Evolutionary conservation across 1,284 basidiomycete species (phyloP).

Genomic region (Ceratobasidium sp.): DNA sequence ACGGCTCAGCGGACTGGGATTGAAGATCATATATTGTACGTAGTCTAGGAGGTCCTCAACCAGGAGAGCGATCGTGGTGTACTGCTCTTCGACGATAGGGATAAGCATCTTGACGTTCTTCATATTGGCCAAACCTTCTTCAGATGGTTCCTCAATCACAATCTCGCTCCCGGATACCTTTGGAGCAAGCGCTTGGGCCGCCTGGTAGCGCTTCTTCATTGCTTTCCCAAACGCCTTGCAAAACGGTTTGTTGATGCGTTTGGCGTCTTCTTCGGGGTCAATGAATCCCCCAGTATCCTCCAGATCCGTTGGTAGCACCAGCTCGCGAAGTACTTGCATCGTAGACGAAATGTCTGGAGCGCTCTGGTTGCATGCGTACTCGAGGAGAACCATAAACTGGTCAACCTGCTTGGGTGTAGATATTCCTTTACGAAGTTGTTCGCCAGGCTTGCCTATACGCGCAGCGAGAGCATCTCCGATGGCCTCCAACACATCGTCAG

Average conservation of each 20-base stretch:
- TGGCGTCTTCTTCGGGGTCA: not conserved
- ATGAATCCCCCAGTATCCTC: conserved; percentile 4
- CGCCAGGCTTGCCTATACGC: not conserved
- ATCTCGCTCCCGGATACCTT: not conserved
- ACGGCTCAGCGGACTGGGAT: conserved; percentile 15
- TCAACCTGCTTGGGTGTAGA: conserved; percentile 22
- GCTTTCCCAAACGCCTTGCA: not conserved
- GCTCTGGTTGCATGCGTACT: conserved; percentile 1
- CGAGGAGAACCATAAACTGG: conserved; percentile 5
- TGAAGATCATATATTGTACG: conserved; percentile 2
- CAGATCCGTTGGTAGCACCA: conserved; percentile 9
- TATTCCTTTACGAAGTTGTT: conserved; percentile 26
- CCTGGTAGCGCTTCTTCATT: conserved; percentile 3
- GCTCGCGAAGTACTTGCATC: conserved; percentile 20
- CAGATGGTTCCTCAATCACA: conserved; percentile 10
- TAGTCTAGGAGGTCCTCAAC: conserved; percentile 13
- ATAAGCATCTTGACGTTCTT: conserved; percentile 20
- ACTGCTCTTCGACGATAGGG: conserved; percentile 16
- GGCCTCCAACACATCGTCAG: not conserved
- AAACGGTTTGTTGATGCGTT: conserved; percentile 7
- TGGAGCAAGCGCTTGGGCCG: conserved; percentile 13
- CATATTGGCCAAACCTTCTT: conserved; percentile 24
- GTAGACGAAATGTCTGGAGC: conserved; percentile 8
- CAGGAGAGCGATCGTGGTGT: conserved; percentile 7
- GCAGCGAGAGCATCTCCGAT: conserved; percentile 17